Evolutionary conservation across 495 filamentous ascomycete species (phyloP), one percentile per base, ranked within the genome.

Genomic region (Aspergillus nanangensis): DNA sequence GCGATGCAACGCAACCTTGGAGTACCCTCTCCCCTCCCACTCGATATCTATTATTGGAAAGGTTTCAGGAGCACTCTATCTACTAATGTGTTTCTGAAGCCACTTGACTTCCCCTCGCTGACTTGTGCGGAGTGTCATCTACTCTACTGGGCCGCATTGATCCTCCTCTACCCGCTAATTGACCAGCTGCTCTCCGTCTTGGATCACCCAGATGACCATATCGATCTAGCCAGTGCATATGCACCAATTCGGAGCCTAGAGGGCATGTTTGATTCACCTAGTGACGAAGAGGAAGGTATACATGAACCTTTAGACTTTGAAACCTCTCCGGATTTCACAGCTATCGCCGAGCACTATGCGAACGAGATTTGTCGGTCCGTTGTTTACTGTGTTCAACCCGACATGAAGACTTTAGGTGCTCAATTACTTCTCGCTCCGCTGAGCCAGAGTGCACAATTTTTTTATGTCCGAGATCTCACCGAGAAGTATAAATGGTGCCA

Each of bases 401-500:
- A 51, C 10, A 48, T 50, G 41, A 63, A 62, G 35, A 50, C 51
- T n/a, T 14, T 57, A 31, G 53, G 53, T 1, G 49, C 47, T 8
- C 51, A 57, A 38, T 3, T 52, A 3, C 27, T 58, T 9, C 45
- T 63, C n/a, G 52, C 50, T 2, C 47, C 52, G 4, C 40, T 63
- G 5, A 60, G 50, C 13, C 54, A 63, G 19, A 38, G 47, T 21
- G 45, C 47, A 7, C 56, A 63, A 23, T 52, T 60, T 35, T 60
- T 48, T 25, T 44, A 48, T 27, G 53, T 55, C 9, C 47, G 53
- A 18, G 19, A 24, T 24, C 35, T 49, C 8, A 46, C 41, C 11
- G 35, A 46, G 11, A 62, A 62, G 20, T 37, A 56, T 13, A 27
- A 38, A 27, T 62, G 58, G 53, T 58, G 50, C 36, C 54, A 60